Conservation (phyloP, 2,329 filamentous ascomycete species). For the Biscogniauxia marginata region DNA sequence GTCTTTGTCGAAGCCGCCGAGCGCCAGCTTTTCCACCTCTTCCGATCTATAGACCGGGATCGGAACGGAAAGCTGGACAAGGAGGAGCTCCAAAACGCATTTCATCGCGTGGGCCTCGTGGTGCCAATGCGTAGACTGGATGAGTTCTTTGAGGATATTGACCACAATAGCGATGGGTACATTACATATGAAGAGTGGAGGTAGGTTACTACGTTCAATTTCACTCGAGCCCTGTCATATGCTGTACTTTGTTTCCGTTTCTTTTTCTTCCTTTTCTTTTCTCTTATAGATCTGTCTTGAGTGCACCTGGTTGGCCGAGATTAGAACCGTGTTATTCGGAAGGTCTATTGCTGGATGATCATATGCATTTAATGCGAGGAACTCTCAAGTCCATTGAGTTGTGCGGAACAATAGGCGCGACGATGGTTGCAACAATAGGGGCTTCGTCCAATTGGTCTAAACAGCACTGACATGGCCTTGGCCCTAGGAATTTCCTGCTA, state of each 20-base stretch:
- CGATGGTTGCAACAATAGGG: background rate
- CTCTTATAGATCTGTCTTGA: too few relatives aligned
- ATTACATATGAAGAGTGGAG: slow-evolving; percentile 97
- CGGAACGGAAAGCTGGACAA: slow-evolving; percentile 84
- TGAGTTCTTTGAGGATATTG: slow-evolving; percentile 86
- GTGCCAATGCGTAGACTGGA: slow-evolving; percentile 76
- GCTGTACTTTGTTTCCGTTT: background rate
- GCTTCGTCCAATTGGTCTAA: background rate
- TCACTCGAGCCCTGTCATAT: background rate
- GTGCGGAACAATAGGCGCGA: background rate
- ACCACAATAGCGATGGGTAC: slow-evolving; percentile 81
- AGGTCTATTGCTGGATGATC: background rate
- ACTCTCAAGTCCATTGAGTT: background rate
- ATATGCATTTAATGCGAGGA: background rate
- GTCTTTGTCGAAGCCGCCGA: slow-evolving; percentile 87
- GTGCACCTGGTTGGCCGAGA: too few relatives aligned
- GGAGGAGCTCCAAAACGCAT: slow-evolving; percentile 76
- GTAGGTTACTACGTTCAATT: slow-evolving; percentile 54
- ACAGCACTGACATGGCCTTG: background rate
- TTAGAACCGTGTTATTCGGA: too few relatives aligned
- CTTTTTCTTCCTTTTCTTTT: background rate
- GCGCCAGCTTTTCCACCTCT: slow-evolving; percentile 75
- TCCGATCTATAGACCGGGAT: slow-evolving; percentile 83
- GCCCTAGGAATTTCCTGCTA: slow-evolving; percentile 78
- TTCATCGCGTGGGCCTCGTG: slow-evolving; percentile 72